These are phyloP conservation scores for Metschnikowia kunwiensis DNA, from an alignment of 805 yeast genomes.

Conservation along the genomic window DNA sequence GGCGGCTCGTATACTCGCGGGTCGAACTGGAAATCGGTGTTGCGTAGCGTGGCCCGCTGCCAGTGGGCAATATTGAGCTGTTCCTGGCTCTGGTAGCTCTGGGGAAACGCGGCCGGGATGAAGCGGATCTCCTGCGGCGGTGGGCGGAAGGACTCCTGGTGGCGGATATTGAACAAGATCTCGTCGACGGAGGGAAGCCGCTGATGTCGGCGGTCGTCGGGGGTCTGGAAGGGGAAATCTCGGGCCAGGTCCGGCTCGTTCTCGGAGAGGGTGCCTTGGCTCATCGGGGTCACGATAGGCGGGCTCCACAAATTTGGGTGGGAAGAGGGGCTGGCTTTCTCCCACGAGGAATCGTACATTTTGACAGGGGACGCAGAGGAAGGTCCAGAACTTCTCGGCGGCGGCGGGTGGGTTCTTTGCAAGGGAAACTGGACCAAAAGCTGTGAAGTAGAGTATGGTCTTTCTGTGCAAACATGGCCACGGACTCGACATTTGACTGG, in stretches of 20 bases:
- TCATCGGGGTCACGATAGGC: constrained; percentile 10
- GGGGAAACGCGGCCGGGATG: background rate
- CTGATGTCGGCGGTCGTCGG: constrained; percentile 2
- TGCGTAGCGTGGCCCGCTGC: constrained; percentile 3
- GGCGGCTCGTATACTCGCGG: background rate
- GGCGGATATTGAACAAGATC: constrained; percentile 9
- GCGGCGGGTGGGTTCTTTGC: no score
- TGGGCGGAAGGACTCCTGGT: constrained; percentile 5
- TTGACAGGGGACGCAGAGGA: constrained; percentile 3
- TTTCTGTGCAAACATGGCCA: constrained; percentile 7
- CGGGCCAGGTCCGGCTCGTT: constrained; percentile 3
- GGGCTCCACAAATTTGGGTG: constrained; percentile 13
- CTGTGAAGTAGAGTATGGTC: no score
- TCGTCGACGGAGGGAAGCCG: constrained; percentile 15
- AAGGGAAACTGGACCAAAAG: no score
- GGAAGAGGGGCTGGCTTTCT: constrained; percentile 11
- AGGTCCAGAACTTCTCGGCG: constrained; percentile 2
- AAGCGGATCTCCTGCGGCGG: constrained; percentile 4
- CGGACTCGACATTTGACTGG: constrained; percentile 1
- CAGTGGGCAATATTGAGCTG: constrained; percentile 5
- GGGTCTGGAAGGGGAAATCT: background rate
- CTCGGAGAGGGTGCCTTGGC: constrained; percentile 6
- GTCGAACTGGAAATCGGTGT: constrained; percentile 1
- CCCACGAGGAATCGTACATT: constrained; percentile 15
- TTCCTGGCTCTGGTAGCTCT: background rate